Conservation (phyloP, 495 filamentous ascomycete genomes). For the Chaetomidium leptoderma region DNA sequence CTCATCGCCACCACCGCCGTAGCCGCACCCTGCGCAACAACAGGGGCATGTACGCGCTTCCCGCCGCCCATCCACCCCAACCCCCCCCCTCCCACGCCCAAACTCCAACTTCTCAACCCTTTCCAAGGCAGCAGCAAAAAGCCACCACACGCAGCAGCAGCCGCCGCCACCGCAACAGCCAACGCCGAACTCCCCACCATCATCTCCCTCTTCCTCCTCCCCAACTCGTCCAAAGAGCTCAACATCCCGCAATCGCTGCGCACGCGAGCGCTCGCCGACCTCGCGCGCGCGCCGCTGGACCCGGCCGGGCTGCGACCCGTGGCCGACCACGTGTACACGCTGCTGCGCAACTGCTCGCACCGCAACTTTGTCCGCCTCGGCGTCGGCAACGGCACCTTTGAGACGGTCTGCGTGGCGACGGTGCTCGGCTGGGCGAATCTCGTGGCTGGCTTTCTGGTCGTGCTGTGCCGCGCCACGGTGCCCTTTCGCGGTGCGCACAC, state of each 20-base stretch:
- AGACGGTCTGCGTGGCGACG: conserved; percentile 42
- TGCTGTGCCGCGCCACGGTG: conserved; percentile 32
- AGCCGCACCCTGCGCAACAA: conserved; percentile 11
- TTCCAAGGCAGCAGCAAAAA: too few relatives aligned
- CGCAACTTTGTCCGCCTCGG: conserved; percentile 48
- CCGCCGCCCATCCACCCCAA: background rate
- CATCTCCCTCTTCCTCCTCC: conserved; percentile 36
- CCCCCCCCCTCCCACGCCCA: conserved; percentile 1
- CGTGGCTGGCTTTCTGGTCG: conserved; percentile 32
- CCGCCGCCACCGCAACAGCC: conserved; percentile 7
- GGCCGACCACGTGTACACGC: conserved; percentile 42
- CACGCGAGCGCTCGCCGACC: conserved; percentile 26
- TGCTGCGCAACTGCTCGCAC: conserved; percentile 49
- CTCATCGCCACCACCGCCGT: conserved; percentile 32
- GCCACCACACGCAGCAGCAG: too few relatives aligned
- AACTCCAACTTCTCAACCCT: background rate
- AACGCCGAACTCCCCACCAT: conserved; percentile 34
- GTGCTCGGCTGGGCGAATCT: conserved; percentile 34
- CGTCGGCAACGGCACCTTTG: conserved; percentile 43
- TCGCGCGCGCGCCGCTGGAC: conserved; percentile 25
- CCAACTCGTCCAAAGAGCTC: conserved; percentile 39
- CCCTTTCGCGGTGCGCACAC: conserved; percentile 31
- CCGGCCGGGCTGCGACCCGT: conserved; percentile 32
- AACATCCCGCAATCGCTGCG: conserved; percentile 40
- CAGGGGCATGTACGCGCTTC: too few relatives aligned